Percentiles rank a stretch among this genome's conserved stretches.
These are phyloP conservation scores for Plasmodium yoelii DNA, from an alignment of 169 alveolate species.

Conservation along the genomic window DNA sequence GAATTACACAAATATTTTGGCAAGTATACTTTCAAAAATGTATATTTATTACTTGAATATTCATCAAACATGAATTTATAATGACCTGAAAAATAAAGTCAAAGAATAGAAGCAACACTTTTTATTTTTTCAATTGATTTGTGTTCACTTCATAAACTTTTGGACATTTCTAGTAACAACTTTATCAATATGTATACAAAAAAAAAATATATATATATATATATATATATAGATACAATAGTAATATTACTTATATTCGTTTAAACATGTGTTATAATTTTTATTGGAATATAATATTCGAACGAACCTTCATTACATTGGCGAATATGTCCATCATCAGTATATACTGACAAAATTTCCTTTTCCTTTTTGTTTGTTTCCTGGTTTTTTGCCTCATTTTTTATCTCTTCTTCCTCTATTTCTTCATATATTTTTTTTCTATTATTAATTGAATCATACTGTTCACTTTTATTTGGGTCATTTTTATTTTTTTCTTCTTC, in stretches of 20 bases:
- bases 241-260: no score
- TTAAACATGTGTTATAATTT: no score
- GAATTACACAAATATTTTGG: constrained; percentile 90
- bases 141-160: no score
- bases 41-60: constrained; percentile 78
- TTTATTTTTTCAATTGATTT: no score
- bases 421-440: constrained; percentile 79
- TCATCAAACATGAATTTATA: constrained; percentile 75
- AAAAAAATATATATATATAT: no score
- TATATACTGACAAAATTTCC: constrained; percentile 81
- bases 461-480: constrained; percentile 19
- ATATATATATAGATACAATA: no score
- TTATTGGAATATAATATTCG: background rate
- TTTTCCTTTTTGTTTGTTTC: constrained; percentile 61
- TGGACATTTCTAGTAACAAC: no score
- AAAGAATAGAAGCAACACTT: background rate
- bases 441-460: constrained; percentile 78
- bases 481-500: constrained; percentile 46
- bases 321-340: constrained; percentile 89
- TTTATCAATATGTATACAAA: no score
- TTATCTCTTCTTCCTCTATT: constrained; percentile 70
- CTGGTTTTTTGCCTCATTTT: constrained; percentile 27
- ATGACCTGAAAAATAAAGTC: constrained; percentile 24
- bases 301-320: constrained; percentile 91
- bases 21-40: constrained; percentile 82